Evolutionary conservation across 2,329 filamentous ascomycete species (phyloP).

Genomic region (Chaetomium sp.): DNA sequence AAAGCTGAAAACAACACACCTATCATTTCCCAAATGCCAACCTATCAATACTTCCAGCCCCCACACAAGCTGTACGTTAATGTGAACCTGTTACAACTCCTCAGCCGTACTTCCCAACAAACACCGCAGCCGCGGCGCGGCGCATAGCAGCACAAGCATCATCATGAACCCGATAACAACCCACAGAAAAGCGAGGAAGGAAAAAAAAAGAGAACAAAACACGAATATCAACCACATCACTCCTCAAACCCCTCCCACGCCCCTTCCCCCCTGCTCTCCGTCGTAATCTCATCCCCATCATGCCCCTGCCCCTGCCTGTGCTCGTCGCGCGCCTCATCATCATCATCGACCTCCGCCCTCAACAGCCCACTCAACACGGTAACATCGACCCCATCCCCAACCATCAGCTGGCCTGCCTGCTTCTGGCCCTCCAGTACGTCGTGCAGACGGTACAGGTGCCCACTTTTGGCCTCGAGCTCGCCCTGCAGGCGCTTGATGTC

Average conservation of each 20-base stretch:
- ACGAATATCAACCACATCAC: neutral
- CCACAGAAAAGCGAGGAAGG: neutral
- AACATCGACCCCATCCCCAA: constrained; percentile 55
- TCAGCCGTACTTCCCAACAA: no score
- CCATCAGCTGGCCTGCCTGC: constrained; percentile 55
- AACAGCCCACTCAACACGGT: constrained; percentile 50
- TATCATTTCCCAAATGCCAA: no score
- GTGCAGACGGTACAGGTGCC: constrained; percentile 75
- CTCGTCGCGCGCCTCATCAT: neutral
- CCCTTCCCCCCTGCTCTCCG: neutral
- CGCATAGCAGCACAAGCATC: no score
- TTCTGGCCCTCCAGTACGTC: constrained; percentile 80
- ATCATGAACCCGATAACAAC: neutral
- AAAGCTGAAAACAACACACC: no score
- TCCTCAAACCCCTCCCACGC: constrained; percentile 12
- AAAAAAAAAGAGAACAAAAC: neutral
- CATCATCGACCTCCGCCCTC: constrained; percentile 9
- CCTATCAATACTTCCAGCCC: no score
- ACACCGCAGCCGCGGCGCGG: no score
- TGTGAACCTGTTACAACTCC: no score
- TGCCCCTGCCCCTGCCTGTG: neutral
- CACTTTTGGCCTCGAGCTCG: constrained; percentile 64
- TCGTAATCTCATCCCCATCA: neutral
- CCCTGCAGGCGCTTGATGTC: constrained; percentile 56
- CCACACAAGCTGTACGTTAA: no score